Conservation (phyloP, 257 asterid genomes). For the Fraxinus anomala region DNA sequence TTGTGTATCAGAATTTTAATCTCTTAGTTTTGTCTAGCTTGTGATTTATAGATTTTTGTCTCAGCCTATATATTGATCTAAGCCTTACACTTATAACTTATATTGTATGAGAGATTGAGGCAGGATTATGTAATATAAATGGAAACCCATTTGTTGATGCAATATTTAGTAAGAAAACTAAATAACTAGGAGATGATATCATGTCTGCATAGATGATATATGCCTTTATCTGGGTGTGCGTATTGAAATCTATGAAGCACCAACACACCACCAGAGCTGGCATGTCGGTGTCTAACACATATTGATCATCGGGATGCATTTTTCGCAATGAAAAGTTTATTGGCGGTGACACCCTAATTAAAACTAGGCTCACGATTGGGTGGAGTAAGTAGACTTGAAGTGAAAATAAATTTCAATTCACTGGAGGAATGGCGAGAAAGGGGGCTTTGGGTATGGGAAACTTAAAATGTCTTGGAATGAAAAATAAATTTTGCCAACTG, state of each 20-base stretch:
- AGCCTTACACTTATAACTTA: neutral
- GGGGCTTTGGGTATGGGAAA: neutral
- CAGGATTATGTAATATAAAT: neutral
- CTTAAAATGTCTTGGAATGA: neutral
- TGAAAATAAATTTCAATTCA: neutral
- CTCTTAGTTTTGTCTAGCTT: neutral
- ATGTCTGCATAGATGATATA: neutral
- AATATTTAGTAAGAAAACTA: neutral
- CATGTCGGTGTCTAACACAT: neutral
- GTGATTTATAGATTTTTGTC: neutral
- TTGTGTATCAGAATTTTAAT: neutral
- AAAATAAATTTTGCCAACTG: too few species aligned
- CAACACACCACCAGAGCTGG: neutral
- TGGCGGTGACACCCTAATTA: neutral
- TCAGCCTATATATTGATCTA: neutral
- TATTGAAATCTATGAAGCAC: neutral
- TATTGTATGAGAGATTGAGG: neutral
- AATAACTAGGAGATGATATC: neutral
- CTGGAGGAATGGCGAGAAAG: neutral
- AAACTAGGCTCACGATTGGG: neutral
- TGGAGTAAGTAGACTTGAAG: too few species aligned
- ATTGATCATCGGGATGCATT: too few species aligned
- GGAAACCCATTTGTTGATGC: neutral
- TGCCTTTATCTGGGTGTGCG: too few species aligned
- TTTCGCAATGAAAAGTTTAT: neutral